These are phyloP conservation scores for Orobanche coerulescens DNA, from an alignment of 257 asterid species.

Conservation along the genomic window DNA sequence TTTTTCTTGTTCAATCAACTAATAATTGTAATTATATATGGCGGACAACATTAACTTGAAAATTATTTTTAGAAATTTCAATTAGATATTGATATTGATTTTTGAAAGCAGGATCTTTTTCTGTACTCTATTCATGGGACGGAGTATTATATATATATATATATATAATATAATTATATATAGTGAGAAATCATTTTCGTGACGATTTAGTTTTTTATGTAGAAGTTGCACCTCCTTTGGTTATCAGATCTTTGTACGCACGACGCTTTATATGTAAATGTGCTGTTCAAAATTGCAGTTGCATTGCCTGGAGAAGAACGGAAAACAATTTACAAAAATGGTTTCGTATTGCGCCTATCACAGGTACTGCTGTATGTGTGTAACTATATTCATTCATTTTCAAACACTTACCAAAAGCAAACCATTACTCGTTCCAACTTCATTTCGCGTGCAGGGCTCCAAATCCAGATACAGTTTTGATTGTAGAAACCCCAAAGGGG, in stretches of 20 bases:
- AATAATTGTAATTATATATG: no score
- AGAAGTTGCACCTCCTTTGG: neutral
- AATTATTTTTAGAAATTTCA: no score
- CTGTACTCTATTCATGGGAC: no score
- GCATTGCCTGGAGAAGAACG: slow-evolving; percentile 92
- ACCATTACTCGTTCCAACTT: slow-evolving; percentile 18
- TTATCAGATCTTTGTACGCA: slow-evolving; percentile 3
- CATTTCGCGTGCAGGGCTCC: slow-evolving; percentile 57
- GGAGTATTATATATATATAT: no score
- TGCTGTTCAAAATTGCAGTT: slow-evolving; percentile 52
- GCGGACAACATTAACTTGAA: no score
- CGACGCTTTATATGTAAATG: slow-evolving; percentile 11
- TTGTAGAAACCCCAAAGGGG: slow-evolving; percentile 81
- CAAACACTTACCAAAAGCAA: neutral
- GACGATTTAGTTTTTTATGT: neutral
- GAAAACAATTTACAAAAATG: slow-evolving; percentile 84
- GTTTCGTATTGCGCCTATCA: slow-evolving; percentile 94
- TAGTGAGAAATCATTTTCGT: neutral
- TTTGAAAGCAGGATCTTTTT: no score
- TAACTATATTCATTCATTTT: neutral
- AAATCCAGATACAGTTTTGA: slow-evolving; percentile 84
- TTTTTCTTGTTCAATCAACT: no score
- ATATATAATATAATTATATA: no score
- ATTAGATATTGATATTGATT: no score
- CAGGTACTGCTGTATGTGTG: slow-evolving; percentile 45